These are phyloP conservation scores for Mycena galopus DNA, from an alignment of 768 basidiomycete genomes.

Conservation along the genomic window DNA sequence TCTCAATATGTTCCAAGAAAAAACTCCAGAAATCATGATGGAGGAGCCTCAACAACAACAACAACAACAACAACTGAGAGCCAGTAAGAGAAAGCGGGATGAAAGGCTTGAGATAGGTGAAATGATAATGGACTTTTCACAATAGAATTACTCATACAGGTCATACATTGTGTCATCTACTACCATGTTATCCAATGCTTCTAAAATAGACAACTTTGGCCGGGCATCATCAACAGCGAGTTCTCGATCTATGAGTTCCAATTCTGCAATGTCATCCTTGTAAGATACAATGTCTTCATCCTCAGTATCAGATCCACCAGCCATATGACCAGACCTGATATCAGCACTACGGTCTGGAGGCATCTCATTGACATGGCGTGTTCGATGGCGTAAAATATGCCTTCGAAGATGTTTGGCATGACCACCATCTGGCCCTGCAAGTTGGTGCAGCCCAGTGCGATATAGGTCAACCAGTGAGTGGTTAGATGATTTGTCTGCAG, in stretches of 20 bases:
- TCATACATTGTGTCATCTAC: too few species aligned
- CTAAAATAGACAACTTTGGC: slow-evolving; percentile 1
- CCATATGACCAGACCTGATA: background rate
- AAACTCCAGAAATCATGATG: too few species aligned
- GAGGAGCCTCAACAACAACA: background rate
- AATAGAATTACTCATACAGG: too few species aligned
- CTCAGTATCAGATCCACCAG: background rate
- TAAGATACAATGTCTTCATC: too few species aligned
- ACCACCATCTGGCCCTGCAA: slow-evolving; percentile 22
- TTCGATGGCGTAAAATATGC: slow-evolving; percentile 9
- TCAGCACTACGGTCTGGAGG: background rate
- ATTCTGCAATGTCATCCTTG: background rate
- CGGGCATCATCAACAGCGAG: background rate
- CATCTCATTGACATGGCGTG: slow-evolving; percentile 4
- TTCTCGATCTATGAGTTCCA: slow-evolving; percentile 1
- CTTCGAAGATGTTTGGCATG: slow-evolving; percentile 28
- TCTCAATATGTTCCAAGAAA: background rate
- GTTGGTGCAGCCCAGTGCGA: slow-evolving; percentile 7
- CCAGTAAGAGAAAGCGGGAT: background rate
- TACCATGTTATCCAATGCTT: background rate
- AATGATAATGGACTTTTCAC: background rate
- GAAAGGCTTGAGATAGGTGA: background rate
- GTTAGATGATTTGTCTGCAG: background rate
- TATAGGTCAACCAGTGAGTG: slow-evolving; percentile 27
- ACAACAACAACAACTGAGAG: background rate